Conservation (phyloP, 495 filamentous ascomycete species). For the Chaetomium cochliodes region DNA sequence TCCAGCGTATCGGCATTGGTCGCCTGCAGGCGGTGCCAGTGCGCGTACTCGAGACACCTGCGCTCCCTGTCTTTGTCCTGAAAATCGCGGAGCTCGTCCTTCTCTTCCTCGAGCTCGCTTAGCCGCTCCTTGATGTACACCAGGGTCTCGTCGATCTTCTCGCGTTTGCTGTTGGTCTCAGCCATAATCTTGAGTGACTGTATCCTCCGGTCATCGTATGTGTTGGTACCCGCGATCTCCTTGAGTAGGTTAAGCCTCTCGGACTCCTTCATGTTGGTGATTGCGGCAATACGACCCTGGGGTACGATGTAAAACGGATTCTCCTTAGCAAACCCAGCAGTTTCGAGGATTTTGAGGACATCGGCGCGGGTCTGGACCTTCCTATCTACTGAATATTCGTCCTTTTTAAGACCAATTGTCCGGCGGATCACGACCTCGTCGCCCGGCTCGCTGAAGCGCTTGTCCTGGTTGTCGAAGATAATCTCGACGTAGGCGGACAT, state of each 20-base stretch:
- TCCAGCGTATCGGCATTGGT: constrained; percentile 74
- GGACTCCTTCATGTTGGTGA: constrained; percentile 97
- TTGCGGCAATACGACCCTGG: constrained; percentile 88
- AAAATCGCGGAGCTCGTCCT: constrained; percentile 86
- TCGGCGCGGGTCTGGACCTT: constrained; percentile 95
- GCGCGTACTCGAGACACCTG: constrained; percentile 89
- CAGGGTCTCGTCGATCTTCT: constrained; percentile 90
- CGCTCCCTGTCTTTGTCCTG: constrained; percentile 95
- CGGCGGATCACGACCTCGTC: constrained; percentile 85
- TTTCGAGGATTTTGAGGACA: constrained; percentile 93
- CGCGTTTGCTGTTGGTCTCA: constrained; percentile 89
- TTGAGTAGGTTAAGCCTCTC: constrained; percentile 88
- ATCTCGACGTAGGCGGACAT: constrained; percentile 99
- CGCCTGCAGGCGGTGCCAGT: constrained; percentile 84
- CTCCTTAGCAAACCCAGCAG: constrained; percentile 91
- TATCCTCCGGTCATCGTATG: constrained; percentile 86
- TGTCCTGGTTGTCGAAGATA: constrained; percentile 96
- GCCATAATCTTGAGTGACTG: constrained; percentile 96
- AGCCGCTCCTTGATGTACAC: constrained; percentile 89
- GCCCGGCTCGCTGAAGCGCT: constrained; percentile 91
- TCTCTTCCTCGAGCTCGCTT: constrained; percentile 90
- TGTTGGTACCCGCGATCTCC: constrained; percentile 94
- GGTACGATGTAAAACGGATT: constrained; percentile 99
- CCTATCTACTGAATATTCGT: constrained; percentile 94
- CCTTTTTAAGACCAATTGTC: constrained; percentile 96